Evolutionary conservation across 768 basidiomycete species (phyloP), one percentile per base, ranked within the genome.

Genomic region (Rhizopogon rudus): DNA sequence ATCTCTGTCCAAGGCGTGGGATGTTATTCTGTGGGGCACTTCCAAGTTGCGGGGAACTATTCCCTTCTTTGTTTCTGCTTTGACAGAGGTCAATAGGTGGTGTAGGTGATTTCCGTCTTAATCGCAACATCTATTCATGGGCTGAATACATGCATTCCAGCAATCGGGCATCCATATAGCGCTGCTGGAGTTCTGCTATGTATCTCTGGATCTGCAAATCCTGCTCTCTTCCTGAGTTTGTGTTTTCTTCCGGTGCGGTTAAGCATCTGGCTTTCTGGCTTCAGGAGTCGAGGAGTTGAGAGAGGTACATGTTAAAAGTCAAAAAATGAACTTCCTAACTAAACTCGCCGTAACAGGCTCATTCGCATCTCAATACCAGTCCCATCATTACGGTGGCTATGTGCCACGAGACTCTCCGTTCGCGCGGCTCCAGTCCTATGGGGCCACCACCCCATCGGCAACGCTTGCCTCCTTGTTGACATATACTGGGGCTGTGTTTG

Each of bases 311-410:
- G 20, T 46, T 6, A 31, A 31, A 7, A 31, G 6, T 31, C 7
- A 20, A 0, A 10, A 6, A 7, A 8, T 25, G n/a, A 16, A 1
- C 14, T n/a, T 39, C 20, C 16, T 25, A 17, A 33, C 20, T 51
- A 41, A 28, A n/a, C 31, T 14, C 50, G 16, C 14, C 14, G 6
- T 16, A 1, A 16, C 10, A 58, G 57, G 22, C 17, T 51, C 57
- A 3, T 9, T 44, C 10, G 57, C 57, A 43, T 51, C 57, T 1
- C 40, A 25, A 14, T 58, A 55, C 35, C 57, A 55, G 48, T 49
- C 54, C 31, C 13, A 9, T 25, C 13, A 10, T 25, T 44, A 51
- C 8, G 56, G 31, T 25, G 57, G 57, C 9, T 50, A 51, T 37
- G 39, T 58, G 7, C 42, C 39, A 12, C 57, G 39, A 6, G 28